Evolutionary conservation across 2,329 filamentous ascomycete genomes (phyloP).

Genomic region (Ceratocystis destructans): DNA sequence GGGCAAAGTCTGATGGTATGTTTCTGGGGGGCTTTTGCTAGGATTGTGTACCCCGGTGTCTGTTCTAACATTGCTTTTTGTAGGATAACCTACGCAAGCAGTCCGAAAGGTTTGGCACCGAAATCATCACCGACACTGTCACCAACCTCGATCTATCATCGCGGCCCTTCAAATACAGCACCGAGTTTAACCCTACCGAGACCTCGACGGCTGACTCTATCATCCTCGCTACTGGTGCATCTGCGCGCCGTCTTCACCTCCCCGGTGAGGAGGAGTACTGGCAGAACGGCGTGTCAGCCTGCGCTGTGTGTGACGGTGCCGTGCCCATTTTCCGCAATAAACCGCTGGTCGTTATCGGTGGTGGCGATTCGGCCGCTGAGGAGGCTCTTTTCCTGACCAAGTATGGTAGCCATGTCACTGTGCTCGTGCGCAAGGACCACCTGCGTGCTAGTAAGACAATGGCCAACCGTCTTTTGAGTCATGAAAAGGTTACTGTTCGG

Average conservation of each 20-base stretch:
- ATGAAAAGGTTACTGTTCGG: slow-evolving; percentile 81
- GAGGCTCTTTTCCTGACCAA: slow-evolving; percentile 96
- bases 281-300: slow-evolving; percentile 93
- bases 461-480: slow-evolving; percentile 64
- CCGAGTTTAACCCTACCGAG: slow-evolving; percentile 72
- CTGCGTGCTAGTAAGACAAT: slow-evolving; percentile 85
- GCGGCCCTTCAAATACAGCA: slow-evolving; percentile 85
- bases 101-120: slow-evolving; percentile 80
- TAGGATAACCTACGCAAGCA: slow-evolving; percentile 83
- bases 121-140: slow-evolving; percentile 88
- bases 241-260: slow-evolving; percentile 69
- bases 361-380: slow-evolving; percentile 91
- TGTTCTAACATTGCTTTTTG: not conserved
- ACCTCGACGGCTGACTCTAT: slow-evolving; percentile 80
- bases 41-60: slow-evolving; percentile 11
- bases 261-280: slow-evolving; percentile 89
- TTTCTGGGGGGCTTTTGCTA: slow-evolving; percentile 2
- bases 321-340: slow-evolving; percentile 96
- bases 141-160: slow-evolving; percentile 69
- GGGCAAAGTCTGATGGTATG: slow-evolving; percentile 72
- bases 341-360: slow-evolving; percentile 87
- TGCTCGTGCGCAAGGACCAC: slow-evolving; percentile 76
- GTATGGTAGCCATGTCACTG: slow-evolving; percentile 89
- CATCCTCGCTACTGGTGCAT: slow-evolving; percentile 91
- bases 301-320: slow-evolving; percentile 92